Evolutionary conservation across 192 early-diverging fungal genomes (phyloP).

Genomic region (Backusella australiensis): DNA sequence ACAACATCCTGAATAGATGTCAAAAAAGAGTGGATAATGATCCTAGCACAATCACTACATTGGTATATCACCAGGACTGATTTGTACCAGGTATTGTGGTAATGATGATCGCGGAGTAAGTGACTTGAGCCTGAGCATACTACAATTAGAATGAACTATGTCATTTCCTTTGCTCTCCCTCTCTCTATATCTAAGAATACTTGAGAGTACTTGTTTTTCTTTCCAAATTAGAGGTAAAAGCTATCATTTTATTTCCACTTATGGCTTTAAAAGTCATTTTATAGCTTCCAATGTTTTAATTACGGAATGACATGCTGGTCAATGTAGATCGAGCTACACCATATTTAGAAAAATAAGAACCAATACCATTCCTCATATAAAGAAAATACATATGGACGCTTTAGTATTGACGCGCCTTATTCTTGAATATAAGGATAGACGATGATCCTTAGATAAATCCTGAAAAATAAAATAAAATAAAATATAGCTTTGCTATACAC

Average conservation of each 20-base stretch:
- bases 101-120: background rate
- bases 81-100: slow-evolving; percentile 3
- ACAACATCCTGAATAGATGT: background rate
- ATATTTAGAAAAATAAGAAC: slow-evolving; percentile 4
- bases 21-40: background rate
- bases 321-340: background rate
- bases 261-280: background rate
- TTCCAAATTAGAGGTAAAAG: background rate
- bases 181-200: background rate
- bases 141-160: background rate
- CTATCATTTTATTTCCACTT: background rate
- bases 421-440: background rate
- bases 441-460: background rate
- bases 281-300: background rate
- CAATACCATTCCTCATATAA: background rate
- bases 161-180: background rate
- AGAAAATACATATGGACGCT: background rate
- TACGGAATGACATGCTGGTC: background rate
- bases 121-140: background rate
- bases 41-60: background rate
- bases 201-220: background rate
- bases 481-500: background rate
- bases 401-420: background rate
- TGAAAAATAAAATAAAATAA: background rate
- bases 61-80: background rate